Conservation (phyloP, 1,284 basidiomycete genomes). For the Gymnopus androsaceus region DNA sequence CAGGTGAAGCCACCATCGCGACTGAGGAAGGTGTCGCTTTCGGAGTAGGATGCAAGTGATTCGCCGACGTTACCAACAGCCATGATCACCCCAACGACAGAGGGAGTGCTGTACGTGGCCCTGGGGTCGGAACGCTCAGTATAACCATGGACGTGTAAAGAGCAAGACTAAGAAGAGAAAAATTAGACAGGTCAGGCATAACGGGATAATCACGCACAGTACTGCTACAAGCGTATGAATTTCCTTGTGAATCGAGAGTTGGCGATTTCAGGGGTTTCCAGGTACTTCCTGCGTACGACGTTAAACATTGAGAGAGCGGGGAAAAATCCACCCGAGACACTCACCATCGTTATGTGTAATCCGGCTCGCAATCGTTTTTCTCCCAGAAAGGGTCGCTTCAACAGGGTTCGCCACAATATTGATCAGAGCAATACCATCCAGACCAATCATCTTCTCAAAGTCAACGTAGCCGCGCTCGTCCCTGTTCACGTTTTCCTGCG, state of each 20-base stretch:
- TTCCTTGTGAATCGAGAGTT: conserved; percentile 73
- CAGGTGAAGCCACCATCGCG: conserved; percentile 97
- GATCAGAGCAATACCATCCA: conserved; percentile 94
- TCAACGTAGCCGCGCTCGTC: conserved; percentile 89
- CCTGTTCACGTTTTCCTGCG: conserved; percentile 88
- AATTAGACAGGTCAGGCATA: neutral
- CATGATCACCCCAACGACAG: conserved; percentile 91
- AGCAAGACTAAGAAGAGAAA: conserved; percentile 62
- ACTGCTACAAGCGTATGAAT: conserved; percentile 70
- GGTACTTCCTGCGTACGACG: conserved; percentile 57
- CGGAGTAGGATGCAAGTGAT: conserved; percentile 75
- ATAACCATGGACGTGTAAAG: conserved; percentile 92
- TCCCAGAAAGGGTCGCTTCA: conserved; percentile 72
- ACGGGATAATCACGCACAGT: conserved; percentile 51
- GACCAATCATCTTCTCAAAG: conserved; percentile 96
- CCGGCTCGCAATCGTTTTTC: conserved; percentile 79
- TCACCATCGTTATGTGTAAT: conserved; percentile 97
- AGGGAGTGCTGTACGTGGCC: conserved; percentile 91
- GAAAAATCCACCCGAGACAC: conserved; percentile 18
- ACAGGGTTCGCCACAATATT: conserved; percentile 87
- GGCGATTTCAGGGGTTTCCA: conserved; percentile 89
- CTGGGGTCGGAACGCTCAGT: conserved; percentile 90
- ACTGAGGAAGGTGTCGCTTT: conserved; percentile 94
- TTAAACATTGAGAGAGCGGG: neutral
- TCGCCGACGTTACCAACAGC: conserved; percentile 98